phyloP scores from a whole-genome alignment of 495 filamentous ascomycete species.

The Friedmanniomyces simplex region DNA sequence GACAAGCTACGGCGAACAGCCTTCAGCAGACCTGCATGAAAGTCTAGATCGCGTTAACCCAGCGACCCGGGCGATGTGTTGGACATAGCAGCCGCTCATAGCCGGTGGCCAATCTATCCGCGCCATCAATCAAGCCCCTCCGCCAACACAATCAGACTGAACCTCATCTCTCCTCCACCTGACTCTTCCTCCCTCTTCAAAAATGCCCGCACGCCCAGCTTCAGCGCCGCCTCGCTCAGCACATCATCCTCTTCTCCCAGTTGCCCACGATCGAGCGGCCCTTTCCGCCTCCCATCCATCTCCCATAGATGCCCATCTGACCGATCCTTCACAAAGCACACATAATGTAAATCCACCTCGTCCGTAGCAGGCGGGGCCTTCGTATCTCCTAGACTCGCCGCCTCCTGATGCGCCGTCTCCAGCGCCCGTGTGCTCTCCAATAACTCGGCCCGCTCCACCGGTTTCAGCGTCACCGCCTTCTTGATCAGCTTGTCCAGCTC shows the following conservation, averaged over 20 bases:
- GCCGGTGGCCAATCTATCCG: background rate
- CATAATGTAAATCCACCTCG: slow-evolving; percentile 34
- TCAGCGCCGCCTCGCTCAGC: slow-evolving; percentile 53
- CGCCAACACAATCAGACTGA: slow-evolving; percentile 47
- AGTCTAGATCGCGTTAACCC: no score
- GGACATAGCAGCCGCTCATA: background rate
- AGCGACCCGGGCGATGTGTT: background rate
- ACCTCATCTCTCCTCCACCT: slow-evolving; percentile 40
- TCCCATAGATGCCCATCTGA: slow-evolving; percentile 33
- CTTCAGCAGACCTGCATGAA: no score
- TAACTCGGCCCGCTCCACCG: slow-evolving; percentile 28
- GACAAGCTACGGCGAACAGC: no score
- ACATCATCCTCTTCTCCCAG: slow-evolving; percentile 57
- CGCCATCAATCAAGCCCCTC: slow-evolving; percentile 27
- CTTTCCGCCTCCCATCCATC: slow-evolving; percentile 45
- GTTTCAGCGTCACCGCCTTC: slow-evolving; percentile 37
- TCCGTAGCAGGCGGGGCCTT: slow-evolving; percentile 29
- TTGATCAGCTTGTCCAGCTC: slow-evolving; percentile 24
- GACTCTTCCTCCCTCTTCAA: slow-evolving; percentile 43
- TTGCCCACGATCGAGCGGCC: slow-evolving; percentile 59
- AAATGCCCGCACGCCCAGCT: slow-evolving; percentile 47
- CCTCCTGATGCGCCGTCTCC: slow-evolving; percentile 31
- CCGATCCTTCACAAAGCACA: slow-evolving; percentile 35
- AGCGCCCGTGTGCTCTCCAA: slow-evolving; percentile 33
- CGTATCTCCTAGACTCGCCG: slow-evolving; percentile 31